Base-by-base conservation (phyloP, 805 yeast genomes). In the Barnettozyma vustinii region DNA sequence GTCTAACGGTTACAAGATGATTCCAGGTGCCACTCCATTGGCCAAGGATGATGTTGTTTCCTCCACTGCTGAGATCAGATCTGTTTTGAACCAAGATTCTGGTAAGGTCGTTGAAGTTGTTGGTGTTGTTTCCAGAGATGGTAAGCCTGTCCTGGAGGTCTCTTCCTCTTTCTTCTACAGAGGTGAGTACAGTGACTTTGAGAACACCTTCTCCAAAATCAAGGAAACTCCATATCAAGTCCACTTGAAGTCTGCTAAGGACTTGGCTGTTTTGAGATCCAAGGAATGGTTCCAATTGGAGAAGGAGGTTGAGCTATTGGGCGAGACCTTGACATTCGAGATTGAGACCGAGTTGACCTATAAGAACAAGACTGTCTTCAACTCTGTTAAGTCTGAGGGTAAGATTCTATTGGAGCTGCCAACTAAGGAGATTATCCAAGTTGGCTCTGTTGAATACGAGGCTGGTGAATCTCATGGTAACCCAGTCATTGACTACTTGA, bases 231-330 rank as follows among this genome's bases (percentile, higher is more conserved):
- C 97, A 50, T 87, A 83, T 63, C 85, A 91, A 72, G 74, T 94
- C 53, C 66, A 77, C 35, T 74, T 94, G 64, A 75, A 76, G 53
- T 70, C 92, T 44, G 75, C 87, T 42, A 90, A 88, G 75, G 98
- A 94, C 64, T 84, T 90, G 59, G 97, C 99, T 45, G 89, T 94
- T 51, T 78, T 94, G 69, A 80, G 81, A 63, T 88, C 98, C 23
- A 94, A 94, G 77, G 98, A 94, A 72, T 94, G 99, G 99, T 92
- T 95, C 81, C 89, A 88, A 64, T 76, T 87, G 59, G 86, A 83
- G 60, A 80, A 78, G 52, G 80, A 77, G 42, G 72, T 81, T 57
- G 90, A 87, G 54, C 74, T 94, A 61, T 75, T 87, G 59, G 80
- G 83, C 64, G 81, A 90, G 74, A 81, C 86, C 43, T 76, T 94